These are phyloP conservation scores for Begonia fuchsioides DNA, from an alignment of 306 rosid species.

Conservation along the genomic window DNA sequence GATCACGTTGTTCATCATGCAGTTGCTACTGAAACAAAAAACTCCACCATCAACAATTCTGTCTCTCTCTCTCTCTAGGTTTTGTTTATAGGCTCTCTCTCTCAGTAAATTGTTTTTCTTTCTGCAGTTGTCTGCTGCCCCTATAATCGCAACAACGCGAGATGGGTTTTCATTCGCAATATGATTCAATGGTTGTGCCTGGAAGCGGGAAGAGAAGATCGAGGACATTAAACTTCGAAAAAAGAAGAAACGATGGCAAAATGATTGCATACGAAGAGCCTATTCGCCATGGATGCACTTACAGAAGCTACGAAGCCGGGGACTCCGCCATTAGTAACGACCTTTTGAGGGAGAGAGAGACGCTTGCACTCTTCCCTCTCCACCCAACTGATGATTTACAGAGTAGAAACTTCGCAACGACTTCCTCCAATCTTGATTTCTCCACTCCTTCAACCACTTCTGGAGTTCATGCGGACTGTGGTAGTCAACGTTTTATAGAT, in stretches of 20 bases:
- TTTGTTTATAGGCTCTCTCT: not conserved
- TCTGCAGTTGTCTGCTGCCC: constrained; percentile 43
- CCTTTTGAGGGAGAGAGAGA: constrained; percentile 18
- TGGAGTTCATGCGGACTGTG: not conserved
- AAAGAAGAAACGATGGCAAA: constrained; percentile 7
- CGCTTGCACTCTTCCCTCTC: constrained; percentile 65
- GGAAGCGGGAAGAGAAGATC: constrained; percentile 18
- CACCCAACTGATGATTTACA: constrained; percentile 58
- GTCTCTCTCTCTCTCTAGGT: not conserved
- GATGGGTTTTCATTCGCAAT: constrained; percentile 22
- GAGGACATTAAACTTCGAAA: constrained; percentile 11
- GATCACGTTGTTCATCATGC: too few relatives aligned
- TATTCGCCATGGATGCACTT: too few relatives aligned
- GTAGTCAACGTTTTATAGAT: not conserved
- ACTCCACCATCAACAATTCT: too few relatives aligned
- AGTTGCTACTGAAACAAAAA: too few relatives aligned
- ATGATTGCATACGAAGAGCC: not conserved
- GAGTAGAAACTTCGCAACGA: not conserved
- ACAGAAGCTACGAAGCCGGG: not conserved
- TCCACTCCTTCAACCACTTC: not conserved
- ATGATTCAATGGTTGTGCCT: constrained; percentile 17
- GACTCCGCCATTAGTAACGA: not conserved
- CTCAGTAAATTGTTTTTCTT: not conserved
- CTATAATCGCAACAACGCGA: constrained; percentile 32
- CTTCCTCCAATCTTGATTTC: not conserved